Conservation (phyloP, 1,284 basidiomycete genomes). For the Ceratobasidium sp. region DNA sequence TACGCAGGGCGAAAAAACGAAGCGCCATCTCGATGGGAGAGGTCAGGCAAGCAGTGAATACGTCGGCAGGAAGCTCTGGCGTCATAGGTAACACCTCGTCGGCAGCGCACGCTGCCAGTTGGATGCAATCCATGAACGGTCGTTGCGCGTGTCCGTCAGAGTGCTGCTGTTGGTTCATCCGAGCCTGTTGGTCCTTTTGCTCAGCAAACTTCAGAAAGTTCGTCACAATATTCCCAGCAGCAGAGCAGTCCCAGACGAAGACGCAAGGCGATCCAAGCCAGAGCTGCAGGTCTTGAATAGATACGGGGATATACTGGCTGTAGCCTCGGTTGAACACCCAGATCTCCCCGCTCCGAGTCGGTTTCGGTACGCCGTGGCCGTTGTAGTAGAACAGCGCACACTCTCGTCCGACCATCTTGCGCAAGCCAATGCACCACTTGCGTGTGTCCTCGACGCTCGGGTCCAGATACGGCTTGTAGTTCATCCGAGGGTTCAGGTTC, state of each 20-base stretch:
- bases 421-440: slow-evolving; percentile 87
- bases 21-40: slow-evolving; percentile 98
- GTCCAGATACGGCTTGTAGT: slow-evolving; percentile 93
- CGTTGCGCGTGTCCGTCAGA: slow-evolving; percentile 60
- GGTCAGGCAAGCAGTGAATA: slow-evolving; percentile 98
- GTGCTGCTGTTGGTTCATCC: slow-evolving; percentile 55
- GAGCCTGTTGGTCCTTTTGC: slow-evolving; percentile 81
- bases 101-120: slow-evolving; percentile 94
- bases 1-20: slow-evolving; percentile 93
- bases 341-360: slow-evolving; percentile 95
- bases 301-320: slow-evolving; percentile 98
- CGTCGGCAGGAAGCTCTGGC: slow-evolving; percentile 95
- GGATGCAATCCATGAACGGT: slow-evolving; percentile 91
- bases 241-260: slow-evolving; percentile 99
- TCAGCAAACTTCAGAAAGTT: slow-evolving; percentile 94
- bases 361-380: slow-evolving; percentile 97
- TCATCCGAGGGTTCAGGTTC: slow-evolving; percentile 90
- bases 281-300: slow-evolving; percentile 90
- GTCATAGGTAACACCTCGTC: slow-evolving; percentile 95
- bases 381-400: slow-evolving; percentile 98
- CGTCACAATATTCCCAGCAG: slow-evolving; percentile 91
- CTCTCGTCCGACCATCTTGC: slow-evolving; percentile 93
- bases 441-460: slow-evolving; percentile 96
- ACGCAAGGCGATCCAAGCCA: slow-evolving; percentile 96
- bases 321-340: slow-evolving; percentile 99